Evolutionary conservation across 2,329 filamentous ascomycete genomes (phyloP), one percentile per base, ranked within the genome.

Genomic region (Colletotrichum paranaense): DNA sequence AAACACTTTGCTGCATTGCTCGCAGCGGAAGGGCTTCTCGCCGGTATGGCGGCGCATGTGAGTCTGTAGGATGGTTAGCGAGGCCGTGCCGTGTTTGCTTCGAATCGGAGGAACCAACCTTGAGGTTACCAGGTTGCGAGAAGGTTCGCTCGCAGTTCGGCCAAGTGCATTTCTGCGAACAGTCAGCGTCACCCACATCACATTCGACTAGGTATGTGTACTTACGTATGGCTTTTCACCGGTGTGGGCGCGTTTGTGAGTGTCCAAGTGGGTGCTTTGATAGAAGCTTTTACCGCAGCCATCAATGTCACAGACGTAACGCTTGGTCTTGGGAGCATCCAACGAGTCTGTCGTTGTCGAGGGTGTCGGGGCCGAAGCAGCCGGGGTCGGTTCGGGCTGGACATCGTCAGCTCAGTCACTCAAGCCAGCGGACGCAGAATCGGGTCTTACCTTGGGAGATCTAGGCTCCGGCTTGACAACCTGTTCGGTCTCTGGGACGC

Each of bases 221-320:
- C 94, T 87, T 86, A 97, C 93, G 81, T 96, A 98, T 73, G 96
- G 96, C 81, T 95, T 97, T 67, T 93, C 91, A 19, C 97, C 97
- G 2, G 94, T 98, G 82, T 99, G 97, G 5, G 93, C 92, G 76
- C 95, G 90, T 58, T 90, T 92, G 81, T 99, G 97, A 62, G 97
- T 98, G 74, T 97, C 93, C 12, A 98, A 88, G 78, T 98, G 96
- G 1, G 95, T 98, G 84, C 96, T 97, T 80, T 98, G 96, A 73
- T 91, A 91, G 82, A 98, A 98, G 74, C 89, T 91, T 86, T 97
- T 97, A 77, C 88, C 87, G 82, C 96, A 98, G 53, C 90, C 90
- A 8, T 91, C 88, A 52, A 95, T 88, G 24, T 88, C 89, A 83
- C 97, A 99, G 22, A 89, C 84, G 81, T 96, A 95, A 78, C 91